A percentile compares a stretch with the other conserved stretches of the same genome.
Conservation (phyloP, 768 basidiomycete genomes). For the Leccinellum albellum region DNA sequence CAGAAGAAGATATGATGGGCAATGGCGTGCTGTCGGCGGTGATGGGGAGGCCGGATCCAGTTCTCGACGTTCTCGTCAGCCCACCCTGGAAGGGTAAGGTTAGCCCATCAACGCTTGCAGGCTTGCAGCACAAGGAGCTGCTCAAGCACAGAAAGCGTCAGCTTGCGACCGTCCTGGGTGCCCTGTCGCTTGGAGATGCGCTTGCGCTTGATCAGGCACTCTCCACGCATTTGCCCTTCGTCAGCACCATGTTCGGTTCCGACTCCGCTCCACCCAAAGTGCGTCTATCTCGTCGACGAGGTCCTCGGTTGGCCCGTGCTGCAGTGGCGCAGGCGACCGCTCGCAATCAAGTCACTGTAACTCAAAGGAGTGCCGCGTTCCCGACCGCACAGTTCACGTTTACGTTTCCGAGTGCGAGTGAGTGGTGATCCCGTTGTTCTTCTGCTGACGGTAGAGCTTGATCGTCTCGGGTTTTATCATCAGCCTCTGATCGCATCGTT, state of each 20-base stretch:
- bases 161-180: slow-evolving; percentile 65
- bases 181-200: slow-evolving; percentile 62
- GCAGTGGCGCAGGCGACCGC: slow-evolving; percentile 21
- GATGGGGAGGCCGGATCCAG: slow-evolving; percentile 23
- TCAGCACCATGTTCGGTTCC: slow-evolving; percentile 34
- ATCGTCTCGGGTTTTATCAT: slow-evolving; percentile 22
- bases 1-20: slow-evolving; percentile 37
- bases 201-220: slow-evolving; percentile 78
- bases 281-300: slow-evolving; percentile 53
- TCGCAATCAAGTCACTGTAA: background rate
- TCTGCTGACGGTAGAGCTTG: slow-evolving; percentile 21
- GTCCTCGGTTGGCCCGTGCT: slow-evolving; percentile 48
- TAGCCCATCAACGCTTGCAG: slow-evolving; percentile 59
- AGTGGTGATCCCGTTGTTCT: slow-evolving; percentile 40
- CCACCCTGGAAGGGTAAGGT: slow-evolving; percentile 43
- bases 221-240: slow-evolving; percentile 39
- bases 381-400: slow-evolving; percentile 58
- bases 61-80: slow-evolving; percentile 19
- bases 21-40: slow-evolving; percentile 23
- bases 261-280: slow-evolving; percentile 34
- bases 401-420: slow-evolving; percentile 62
- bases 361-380: slow-evolving; percentile 38
- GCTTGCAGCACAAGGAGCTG: slow-evolving; percentile 72
- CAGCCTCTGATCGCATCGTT: slow-evolving; percentile 70
- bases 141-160: slow-evolving; percentile 66